Percentiles rank a stretch among this genome's conserved stretches.
These are phyloP conservation scores for Verticillium klebahnii DNA, from an alignment of 2,329 filamentous ascomycete genomes.

Conservation along the genomic window DNA sequence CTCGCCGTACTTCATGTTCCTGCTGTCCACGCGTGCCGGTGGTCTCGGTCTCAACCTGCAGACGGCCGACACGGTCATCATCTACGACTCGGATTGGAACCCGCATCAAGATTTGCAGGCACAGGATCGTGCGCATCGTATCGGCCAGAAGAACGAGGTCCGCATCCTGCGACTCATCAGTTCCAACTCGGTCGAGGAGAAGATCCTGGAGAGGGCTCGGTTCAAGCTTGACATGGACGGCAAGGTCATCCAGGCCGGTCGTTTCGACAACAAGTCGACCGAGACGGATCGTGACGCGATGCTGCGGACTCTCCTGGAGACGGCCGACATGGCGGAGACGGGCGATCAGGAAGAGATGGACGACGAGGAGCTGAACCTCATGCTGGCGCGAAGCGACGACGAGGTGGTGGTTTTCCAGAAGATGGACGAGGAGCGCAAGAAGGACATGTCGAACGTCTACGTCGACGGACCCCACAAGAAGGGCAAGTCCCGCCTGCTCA, in stretches of 20 bases:
- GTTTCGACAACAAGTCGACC: constrained; percentile 99
- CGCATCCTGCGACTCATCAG: constrained; percentile 93
- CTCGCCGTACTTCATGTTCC: constrained; percentile 95
- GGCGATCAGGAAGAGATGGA: constrained; percentile 95
- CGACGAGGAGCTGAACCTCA: constrained; percentile 92
- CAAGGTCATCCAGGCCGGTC: constrained; percentile 98
- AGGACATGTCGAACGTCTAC: constrained; percentile 54
- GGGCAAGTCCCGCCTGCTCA: constrained; percentile 73
- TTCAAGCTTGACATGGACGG: constrained; percentile 99
- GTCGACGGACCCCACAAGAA: constrained; percentile 61
- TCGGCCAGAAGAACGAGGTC: constrained; percentile 99
- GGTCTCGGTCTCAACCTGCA: constrained; percentile 96
- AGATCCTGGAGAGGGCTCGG: constrained; percentile 93
- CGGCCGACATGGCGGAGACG: constrained; percentile 63
- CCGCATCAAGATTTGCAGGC: constrained; percentile 98
- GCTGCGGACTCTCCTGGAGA: constrained; percentile 87
- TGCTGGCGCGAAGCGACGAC: constrained; percentile 82
- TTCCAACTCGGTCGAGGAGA: constrained; percentile 96
- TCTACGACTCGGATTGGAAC: constrained; percentile 99
- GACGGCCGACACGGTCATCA: constrained; percentile 97
- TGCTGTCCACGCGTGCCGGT: constrained; percentile 97
- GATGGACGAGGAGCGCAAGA: constrained; percentile 71
- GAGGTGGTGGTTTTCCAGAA: constrained; percentile 76
- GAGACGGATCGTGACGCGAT: constrained; percentile 98
- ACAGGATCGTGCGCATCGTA: constrained; percentile 99